These are phyloP conservation scores for Leucosporidium creatinivorum DNA, from an alignment of 768 basidiomycete species.

Conservation along the genomic window DNA sequence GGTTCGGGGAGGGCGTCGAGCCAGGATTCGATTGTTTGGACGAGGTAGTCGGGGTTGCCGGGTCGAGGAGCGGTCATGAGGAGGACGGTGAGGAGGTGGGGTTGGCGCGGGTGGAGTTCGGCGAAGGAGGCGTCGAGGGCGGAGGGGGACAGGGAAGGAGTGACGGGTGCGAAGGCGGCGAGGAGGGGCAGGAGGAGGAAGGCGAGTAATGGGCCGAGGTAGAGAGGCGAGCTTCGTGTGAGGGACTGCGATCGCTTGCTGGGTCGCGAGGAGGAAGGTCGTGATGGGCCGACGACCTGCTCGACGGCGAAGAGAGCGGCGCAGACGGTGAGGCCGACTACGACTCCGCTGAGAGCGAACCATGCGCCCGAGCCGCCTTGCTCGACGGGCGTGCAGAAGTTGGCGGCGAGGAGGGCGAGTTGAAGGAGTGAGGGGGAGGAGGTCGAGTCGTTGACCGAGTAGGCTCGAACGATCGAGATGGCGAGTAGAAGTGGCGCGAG, in stretches of 20 bases:
- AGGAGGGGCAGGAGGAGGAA: slow-evolving; percentile 2
- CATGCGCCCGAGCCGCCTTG: slow-evolving; percentile 9
- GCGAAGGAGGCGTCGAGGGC: slow-evolving; percentile 2
- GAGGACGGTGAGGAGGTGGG: slow-evolving; percentile 20
- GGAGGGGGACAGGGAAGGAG: fast-evolving
- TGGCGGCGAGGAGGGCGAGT: neutral
- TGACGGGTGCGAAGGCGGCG: neutral
- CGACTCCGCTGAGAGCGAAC: slow-evolving; percentile 2
- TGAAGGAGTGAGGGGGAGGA: neutral
- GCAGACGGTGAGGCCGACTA: slow-evolving; percentile 5
- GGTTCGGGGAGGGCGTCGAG: slow-evolving; percentile 18
- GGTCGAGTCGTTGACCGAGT: neutral
- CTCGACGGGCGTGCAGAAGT: slow-evolving; percentile 1
- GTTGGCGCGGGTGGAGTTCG: neutral
- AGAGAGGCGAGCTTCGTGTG: no score
- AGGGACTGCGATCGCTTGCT: neutral
- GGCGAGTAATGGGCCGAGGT: neutral
- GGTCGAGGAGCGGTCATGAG: slow-evolving; percentile 24
- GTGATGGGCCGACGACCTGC: neutral
- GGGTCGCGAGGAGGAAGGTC: neutral
- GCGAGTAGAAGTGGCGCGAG: slow-evolving; percentile 15
- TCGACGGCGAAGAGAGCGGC: neutral
- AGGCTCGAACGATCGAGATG: neutral
- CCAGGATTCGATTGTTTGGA: slow-evolving; percentile 15
- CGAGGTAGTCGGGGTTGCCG: slow-evolving; percentile 19